Evolutionary conservation across 2,329 filamentous ascomycete genomes (phyloP).

Genomic region (Alternaria triticimaculans): DNA sequence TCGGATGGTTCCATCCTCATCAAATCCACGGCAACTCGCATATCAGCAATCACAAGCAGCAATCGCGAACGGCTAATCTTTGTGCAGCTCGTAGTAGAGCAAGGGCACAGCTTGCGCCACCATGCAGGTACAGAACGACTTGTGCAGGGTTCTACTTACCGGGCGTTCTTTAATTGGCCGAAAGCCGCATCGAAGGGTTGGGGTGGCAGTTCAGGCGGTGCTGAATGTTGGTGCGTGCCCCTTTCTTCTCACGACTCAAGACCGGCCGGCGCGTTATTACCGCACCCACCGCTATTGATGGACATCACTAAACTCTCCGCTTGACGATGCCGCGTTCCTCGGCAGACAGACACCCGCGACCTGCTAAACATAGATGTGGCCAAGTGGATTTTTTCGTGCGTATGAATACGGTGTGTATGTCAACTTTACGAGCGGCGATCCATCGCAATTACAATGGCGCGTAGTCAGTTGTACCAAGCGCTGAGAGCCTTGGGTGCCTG

Average conservation of each 20-base stretch:
- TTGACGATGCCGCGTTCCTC: not conserved
- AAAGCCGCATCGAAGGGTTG: constrained; percentile 19
- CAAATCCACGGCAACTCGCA: constrained; percentile 8
- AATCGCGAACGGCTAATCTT: constrained; percentile 25
- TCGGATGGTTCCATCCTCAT: constrained; percentile 1
- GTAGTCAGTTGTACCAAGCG: constrained; percentile 1
- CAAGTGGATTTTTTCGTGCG: not conserved
- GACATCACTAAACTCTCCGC: constrained; percentile 13
- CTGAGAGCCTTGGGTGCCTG: constrained; percentile 11
- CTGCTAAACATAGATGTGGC: not conserved
- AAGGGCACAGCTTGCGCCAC: constrained; percentile 18
- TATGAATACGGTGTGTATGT: not conserved
- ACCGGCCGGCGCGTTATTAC: not conserved
- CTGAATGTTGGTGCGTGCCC: constrained; percentile 18
- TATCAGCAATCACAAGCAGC: constrained; percentile 15
- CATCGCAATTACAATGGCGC: not conserved
- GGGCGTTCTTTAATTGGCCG: constrained; percentile 24
- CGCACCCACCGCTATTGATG: constrained; percentile 11
- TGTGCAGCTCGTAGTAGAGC: constrained; percentile 23
- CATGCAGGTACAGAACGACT: constrained; percentile 34
- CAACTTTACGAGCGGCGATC: not conserved
- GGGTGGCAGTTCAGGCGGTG: constrained; percentile 3
- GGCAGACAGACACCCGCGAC: not conserved
- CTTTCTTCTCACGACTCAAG: constrained; percentile 17
- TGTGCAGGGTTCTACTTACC: constrained; percentile 11